Base-by-base conservation (phyloP, 2,329 filamentous ascomycete genomes). In the Colletotrichum agaves region DNA sequence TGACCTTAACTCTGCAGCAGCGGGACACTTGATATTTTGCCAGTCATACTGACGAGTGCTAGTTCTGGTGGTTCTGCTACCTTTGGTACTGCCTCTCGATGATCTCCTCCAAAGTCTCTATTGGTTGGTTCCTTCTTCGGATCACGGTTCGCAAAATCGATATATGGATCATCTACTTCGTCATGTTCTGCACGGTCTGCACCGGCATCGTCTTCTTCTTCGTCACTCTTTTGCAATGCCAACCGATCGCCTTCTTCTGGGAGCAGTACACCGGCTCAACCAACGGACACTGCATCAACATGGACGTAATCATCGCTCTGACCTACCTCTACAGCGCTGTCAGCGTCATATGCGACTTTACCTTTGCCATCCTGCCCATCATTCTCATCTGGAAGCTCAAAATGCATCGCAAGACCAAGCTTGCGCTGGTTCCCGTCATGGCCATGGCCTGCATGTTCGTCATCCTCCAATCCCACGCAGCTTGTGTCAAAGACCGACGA, bases 381-480 rank as follows among this genome's bases (percentile, higher is more conserved):
- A 83, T 84, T 67, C 78, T 91, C 6, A 80, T 90, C 2, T 84
- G 81, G 78, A 81, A 82, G 31, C 73, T 89, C 39, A 83, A 88
- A 63, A 88, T 90, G 83, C 82, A 83, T 52, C 71, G 69, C 7
- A 81, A 79, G 69, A 84, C 82, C 3, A 90, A 89, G 72, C 33
- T 82, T 12, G 81, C 86, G 1, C 78, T 90, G 15, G 82, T 83
- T 11, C 79, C 80, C 10, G 81, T 90, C 50, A 77, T 90, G 61
- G 81, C 81, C 7, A 82, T 90, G 78, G 89, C 87, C 39, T 87
- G 87, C 73, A 73, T 84, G 82, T 80, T 73, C 70, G 78, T 78
- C 81, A 78, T 87, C 10, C 33, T 39, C 50, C 52, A 46, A 21
- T 37, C 21, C 71, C 70, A 10, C 69, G 35, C 12, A 7, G 17